Conservation (phyloP, 2,329 filamentous ascomycete species). For the Hawksworthiomyces lignivorus region DNA sequence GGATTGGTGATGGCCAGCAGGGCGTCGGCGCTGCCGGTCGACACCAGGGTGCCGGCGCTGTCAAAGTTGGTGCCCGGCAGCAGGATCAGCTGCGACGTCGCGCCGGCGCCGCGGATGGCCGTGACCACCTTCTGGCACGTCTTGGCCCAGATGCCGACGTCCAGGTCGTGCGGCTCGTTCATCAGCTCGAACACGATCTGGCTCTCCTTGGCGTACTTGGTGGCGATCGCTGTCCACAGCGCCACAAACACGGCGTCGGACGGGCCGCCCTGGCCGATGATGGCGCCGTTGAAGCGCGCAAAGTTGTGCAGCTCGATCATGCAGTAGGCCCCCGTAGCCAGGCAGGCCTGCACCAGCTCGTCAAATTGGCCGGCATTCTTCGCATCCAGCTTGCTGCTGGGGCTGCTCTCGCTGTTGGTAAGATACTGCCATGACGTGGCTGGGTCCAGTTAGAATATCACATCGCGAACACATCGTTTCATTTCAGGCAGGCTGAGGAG, state of each 20-base stretch:
- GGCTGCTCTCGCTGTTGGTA: constrained; percentile 33
- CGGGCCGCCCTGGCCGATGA: constrained; percentile 60
- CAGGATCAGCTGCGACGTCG: constrained; percentile 54
- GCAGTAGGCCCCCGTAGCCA: constrained; percentile 39
- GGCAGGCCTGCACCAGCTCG: constrained; percentile 39
- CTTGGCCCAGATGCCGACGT: constrained; percentile 49
- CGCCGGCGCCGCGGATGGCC: constrained; percentile 56
- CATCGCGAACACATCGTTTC: not conserved
- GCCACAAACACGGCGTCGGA: constrained; percentile 52
- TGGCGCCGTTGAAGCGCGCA: constrained; percentile 52
- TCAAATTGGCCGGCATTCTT: constrained; percentile 39
- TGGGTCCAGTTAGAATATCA: not conserved
- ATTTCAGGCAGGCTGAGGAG: not conserved
- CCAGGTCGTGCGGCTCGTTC: constrained; percentile 60
- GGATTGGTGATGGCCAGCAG: constrained; percentile 49
- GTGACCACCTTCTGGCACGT: constrained; percentile 56
- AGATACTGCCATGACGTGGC: constrained; percentile 47
- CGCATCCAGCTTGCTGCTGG: constrained; percentile 34
- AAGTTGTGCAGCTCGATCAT: constrained; percentile 48
- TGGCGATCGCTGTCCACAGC: constrained; percentile 52
- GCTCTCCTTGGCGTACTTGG: constrained; percentile 45
- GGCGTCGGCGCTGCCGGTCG: constrained; percentile 41
- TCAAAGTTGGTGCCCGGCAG: constrained; percentile 46
- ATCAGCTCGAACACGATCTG: constrained; percentile 58
- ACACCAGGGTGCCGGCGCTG: constrained; percentile 29